Percentiles rank a stretch among this genome's conserved stretches.
Evolutionary conservation across 176 grass and related monocot species (phyloP).

Genomic region (Thinopyrum elongatum): DNA sequence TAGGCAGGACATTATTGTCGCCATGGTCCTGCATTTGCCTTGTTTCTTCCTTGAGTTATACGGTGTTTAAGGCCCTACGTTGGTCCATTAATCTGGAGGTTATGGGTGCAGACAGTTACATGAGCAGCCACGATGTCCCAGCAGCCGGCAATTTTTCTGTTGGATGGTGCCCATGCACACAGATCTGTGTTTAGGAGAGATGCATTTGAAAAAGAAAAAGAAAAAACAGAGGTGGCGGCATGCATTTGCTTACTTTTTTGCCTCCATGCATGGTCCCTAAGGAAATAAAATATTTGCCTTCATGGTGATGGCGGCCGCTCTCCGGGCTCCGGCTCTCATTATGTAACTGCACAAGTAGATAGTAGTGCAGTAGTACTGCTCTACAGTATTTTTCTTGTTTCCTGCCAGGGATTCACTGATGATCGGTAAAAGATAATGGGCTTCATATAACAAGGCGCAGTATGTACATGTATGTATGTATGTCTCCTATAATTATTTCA

Average conservation of each 20-base stretch:
- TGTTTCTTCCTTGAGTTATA: conserved; percentile 14
- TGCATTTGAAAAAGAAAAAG: neutral
- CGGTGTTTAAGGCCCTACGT: conserved; percentile 16
- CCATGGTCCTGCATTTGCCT: conserved; percentile 22
- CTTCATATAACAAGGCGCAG: neutral
- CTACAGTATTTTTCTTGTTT: neutral
- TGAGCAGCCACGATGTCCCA: neutral
- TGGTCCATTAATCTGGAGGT: conserved; percentile 24
- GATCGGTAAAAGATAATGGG: neutral
- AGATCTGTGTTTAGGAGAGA: conserved; percentile 9
- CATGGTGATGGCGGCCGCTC: conserved; percentile 17
- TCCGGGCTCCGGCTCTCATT: neutral
- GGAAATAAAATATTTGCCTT: conserved; percentile 25
- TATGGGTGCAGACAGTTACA: neutral
- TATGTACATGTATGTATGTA: too few species aligned
- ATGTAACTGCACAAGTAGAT: conserved; percentile 10
- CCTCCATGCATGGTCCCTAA: conserved; percentile 9
- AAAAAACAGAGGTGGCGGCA: conserved; percentile 3
- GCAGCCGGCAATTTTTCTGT: neutral
- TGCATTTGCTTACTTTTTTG: conserved; percentile 45
- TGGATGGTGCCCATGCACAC: neutral
- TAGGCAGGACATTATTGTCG: neutral
- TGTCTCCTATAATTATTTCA: neutral
- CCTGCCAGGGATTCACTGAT: neutral
- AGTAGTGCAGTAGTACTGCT: neutral